Conservation (phyloP, 805 yeast genomes). For the Kodamaea hsintzibuensis region DNA sequence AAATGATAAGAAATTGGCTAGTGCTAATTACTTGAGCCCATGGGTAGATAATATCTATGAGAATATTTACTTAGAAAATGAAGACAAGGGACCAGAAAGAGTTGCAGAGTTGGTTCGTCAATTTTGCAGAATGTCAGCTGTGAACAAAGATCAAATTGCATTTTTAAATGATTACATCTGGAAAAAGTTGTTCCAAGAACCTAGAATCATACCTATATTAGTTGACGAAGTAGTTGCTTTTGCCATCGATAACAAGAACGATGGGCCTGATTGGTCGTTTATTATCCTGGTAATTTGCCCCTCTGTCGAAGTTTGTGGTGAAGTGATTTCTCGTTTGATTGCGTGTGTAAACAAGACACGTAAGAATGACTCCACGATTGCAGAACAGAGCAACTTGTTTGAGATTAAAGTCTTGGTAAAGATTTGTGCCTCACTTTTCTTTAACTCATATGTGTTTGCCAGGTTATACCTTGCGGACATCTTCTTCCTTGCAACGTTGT, state of each 20-base stretch:
- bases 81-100: conserved; percentile 58
- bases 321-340: conserved; percentile 58
- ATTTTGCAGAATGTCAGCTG: conserved; percentile 58
- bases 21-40: conserved; percentile 59
- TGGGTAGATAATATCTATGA: conserved; percentile 72
- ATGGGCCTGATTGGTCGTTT: conserved; percentile 66
- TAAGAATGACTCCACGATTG: conserved; percentile 39
- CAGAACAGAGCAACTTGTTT: conserved; percentile 54
- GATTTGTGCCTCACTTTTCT: conserved; percentile 63
- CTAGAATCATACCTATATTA: conserved; percentile 54
- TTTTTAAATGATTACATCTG: conserved; percentile 63
- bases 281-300: conserved; percentile 69
- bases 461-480: conserved; percentile 72
- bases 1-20: conserved; percentile 36
- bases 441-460: conserved; percentile 63
- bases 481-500: conserved; percentile 63
- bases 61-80: conserved; percentile 54
- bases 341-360: conserved; percentile 54
- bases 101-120: conserved; percentile 62
- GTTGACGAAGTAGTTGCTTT: conserved; percentile 75
- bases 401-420: conserved; percentile 70
- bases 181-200: conserved; percentile 64
- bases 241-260: conserved; percentile 77
- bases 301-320: conserved; percentile 70
- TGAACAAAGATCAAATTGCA: conserved; percentile 48